A percentile compares a stretch with the other conserved stretches of the same genome.
These are phyloP conservation scores for Bipolaris zeicola DNA, from an alignment of 2,329 filamentous ascomycete species.

Conservation along the genomic window DNA sequence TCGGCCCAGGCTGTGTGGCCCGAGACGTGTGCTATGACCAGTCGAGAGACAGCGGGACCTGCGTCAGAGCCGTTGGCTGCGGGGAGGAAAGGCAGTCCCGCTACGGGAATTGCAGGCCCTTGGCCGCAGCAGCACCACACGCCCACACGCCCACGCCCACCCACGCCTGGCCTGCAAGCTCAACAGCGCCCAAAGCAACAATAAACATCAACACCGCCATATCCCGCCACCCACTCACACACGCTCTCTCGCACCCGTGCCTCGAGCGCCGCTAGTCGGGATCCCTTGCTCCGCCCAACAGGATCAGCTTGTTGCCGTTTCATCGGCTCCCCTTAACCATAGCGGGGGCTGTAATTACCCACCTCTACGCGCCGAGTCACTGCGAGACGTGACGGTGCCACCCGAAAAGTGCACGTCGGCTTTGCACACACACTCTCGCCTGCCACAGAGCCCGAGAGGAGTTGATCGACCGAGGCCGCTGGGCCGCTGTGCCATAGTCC, in stretches of 20 bases:
- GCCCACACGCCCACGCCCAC: constrained; percentile 17
- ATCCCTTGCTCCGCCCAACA: constrained; percentile 3
- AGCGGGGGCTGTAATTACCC: constrained; percentile 38
- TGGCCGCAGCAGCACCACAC: constrained; percentile 20
- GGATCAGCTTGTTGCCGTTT: constrained; percentile 10
- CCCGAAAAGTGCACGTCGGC: constrained; percentile 30
- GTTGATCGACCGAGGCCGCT: constrained; percentile 39
- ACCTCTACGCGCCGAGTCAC: constrained; percentile 36
- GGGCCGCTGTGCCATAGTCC: constrained; percentile 40
- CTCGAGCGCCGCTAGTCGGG: constrained; percentile 6
- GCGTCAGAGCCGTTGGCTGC: constrained; percentile 25
- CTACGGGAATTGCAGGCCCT: constrained; percentile 25
- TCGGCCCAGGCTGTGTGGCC: not conserved
- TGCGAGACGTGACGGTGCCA: constrained; percentile 39
- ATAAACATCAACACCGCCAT: constrained; percentile 6
- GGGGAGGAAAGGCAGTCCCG: constrained; percentile 28
- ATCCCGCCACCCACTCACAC: not conserved
- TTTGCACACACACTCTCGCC: constrained; percentile 35
- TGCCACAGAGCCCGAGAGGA: constrained; percentile 24
- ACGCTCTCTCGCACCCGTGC: constrained; percentile 2
- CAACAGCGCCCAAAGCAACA: constrained; percentile 16
- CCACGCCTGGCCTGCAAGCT: too few relatives aligned
- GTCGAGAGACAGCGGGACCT: constrained; percentile 8
- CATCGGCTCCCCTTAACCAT: constrained; percentile 38
- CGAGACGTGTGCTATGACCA: constrained; percentile 4